Percentiles rank a stretch among this genome's conserved stretches.
Conservation (phyloP, 139 green algal species). For the Zygnema circumcarinatum region DNA sequence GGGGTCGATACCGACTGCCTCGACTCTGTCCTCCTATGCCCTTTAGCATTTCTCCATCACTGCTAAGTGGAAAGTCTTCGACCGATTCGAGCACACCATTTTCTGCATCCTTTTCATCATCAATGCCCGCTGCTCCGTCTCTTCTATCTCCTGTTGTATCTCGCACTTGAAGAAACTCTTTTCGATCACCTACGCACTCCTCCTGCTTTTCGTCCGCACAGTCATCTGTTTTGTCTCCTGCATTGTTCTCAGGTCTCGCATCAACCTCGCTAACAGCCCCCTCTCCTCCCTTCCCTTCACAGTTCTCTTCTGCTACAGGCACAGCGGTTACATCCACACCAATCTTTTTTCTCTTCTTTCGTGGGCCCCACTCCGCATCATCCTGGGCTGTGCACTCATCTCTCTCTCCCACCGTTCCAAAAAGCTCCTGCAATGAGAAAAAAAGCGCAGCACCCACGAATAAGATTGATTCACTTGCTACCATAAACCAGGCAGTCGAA, state of each 20-base stretch:
- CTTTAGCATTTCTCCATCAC: not conserved
- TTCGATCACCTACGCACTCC: too few species aligned
- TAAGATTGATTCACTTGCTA: not conserved
- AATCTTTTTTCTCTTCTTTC: not conserved
- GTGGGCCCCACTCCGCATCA: slow-evolving; percentile 2
- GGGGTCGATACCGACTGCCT: not conserved
- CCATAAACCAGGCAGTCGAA: too few species aligned
- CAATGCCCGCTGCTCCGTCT: too few species aligned
- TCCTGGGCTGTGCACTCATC: not conserved
- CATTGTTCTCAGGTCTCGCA: not conserved
- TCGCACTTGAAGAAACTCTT: too few species aligned
- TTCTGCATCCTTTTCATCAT: too few species aligned
- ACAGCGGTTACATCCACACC: not conserved
- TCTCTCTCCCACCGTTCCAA: not conserved
- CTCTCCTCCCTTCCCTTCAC: not conserved
- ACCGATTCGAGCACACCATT: too few species aligned
- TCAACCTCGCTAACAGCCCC: not conserved
- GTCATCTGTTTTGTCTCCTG: too few species aligned
- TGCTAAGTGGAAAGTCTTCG: not conserved
- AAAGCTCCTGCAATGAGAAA: slow-evolving; percentile 17
- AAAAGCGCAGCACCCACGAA: not conserved
- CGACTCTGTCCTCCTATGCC: not conserved
- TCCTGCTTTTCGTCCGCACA: too few species aligned
- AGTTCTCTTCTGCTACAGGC: not conserved
- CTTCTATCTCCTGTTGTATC: too few species aligned